phyloP scores from a whole-genome alignment of 768 basidiomycete genomes.

The Termitomyces sp. region DNA sequence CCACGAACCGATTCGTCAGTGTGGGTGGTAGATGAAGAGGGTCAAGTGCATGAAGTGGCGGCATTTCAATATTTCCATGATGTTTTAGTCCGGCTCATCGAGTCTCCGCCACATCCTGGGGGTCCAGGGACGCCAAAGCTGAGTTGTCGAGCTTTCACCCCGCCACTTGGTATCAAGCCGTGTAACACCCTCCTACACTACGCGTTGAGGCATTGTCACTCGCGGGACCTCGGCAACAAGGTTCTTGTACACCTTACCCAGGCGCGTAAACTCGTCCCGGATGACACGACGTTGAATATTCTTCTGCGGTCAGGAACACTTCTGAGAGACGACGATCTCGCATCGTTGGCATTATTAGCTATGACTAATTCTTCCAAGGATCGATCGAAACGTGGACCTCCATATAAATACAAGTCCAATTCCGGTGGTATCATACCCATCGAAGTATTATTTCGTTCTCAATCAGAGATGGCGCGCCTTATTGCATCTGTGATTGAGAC shows the following conservation, averaged over 20 bases:
- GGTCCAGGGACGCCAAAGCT: background rate
- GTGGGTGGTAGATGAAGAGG: slow-evolving; percentile 29
- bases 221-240: slow-evolving; percentile 40
- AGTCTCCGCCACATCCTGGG: slow-evolving; percentile 23
- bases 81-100: slow-evolving; percentile 39
- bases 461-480: background rate
- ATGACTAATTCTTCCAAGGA: background rate
- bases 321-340: slow-evolving; percentile 41
- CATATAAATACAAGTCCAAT: background rate
- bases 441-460: background rate
- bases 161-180: slow-evolving; percentile 18
- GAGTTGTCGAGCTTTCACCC: slow-evolving; percentile 4
- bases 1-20: slow-evolving; percentile 37
- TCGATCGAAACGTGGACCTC: background rate
- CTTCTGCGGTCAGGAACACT: slow-evolving; percentile 54
- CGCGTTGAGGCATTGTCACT: slow-evolving; percentile 56
- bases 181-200: slow-evolving; percentile 70
- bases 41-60: slow-evolving; percentile 25
- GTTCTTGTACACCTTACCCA: slow-evolving; percentile 56
- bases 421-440: slow-evolving; percentile 7
- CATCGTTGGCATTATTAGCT: slow-evolving; percentile 31
- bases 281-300: slow-evolving; percentile 53
- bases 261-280: slow-evolving; percentile 39
- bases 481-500: background rate
- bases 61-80: slow-evolving; percentile 48